Percentiles rank a stretch among this genome's conserved stretches.
Conservation (phyloP, 2,329 filamentous ascomycete species). For the Colletotrichum falcatum region DNA sequence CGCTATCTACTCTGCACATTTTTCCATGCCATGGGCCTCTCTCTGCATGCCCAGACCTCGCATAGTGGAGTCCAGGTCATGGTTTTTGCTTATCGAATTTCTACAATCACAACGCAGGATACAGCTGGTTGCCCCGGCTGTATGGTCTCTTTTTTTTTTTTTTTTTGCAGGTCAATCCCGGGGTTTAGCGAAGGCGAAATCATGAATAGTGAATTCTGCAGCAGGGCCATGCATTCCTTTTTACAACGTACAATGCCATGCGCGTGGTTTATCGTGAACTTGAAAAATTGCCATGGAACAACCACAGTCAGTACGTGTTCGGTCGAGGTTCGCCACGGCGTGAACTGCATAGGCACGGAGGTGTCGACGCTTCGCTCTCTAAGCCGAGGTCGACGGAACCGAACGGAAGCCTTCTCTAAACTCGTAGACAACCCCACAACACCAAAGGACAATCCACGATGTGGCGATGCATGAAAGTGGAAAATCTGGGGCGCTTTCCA, state of each 20-base stretch:
- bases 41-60: background rate
- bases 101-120: conserved; percentile 15
- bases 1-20: conserved; percentile 10
- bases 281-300: background rate
- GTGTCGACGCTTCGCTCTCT: background rate
- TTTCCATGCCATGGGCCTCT: background rate
- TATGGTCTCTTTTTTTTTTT: background rate
- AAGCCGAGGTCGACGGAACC: background rate
- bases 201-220: conserved; percentile 15
- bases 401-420: background rate
- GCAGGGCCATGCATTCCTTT: background rate
- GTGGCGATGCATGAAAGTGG: background rate
- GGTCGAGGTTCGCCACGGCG: background rate
- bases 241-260: no score
- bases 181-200: conserved; percentile 37
- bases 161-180: conserved; percentile 9
- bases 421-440: background rate
- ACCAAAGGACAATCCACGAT: background rate
- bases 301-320: background rate
- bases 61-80: conserved; percentile 22
- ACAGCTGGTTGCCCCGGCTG: conserved; percentile 15
- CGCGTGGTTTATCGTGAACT: background rate
- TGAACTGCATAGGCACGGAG: background rate
- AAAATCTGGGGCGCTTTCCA: background rate
- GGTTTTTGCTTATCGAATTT: conserved; percentile 13